Base-by-base conservation (phyloP, 768 basidiomycete species). In the Tylopilus sp. region DNA sequence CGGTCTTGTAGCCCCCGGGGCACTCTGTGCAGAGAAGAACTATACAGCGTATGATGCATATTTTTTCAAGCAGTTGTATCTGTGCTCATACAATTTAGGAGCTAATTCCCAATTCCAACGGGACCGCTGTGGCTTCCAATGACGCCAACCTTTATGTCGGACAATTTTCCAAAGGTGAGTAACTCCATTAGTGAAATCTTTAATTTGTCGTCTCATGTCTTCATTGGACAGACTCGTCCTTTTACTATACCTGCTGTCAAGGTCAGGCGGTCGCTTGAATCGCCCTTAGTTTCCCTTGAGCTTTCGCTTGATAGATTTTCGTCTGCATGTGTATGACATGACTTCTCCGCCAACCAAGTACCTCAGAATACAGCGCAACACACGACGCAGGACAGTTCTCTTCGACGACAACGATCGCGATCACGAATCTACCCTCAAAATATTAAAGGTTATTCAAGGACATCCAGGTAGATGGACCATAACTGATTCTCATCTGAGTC, bases 191-290 rank as follows among this genome's bases (percentile, higher is more conserved):
- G 20, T 48, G 31, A 3, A 15, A 53, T 45, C 28, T n/a, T 9
- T 10, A 36, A 44, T 22, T 26, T 12, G 28, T 33, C 31, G 15
- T 9, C 40, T 62, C 46, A 53, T 40, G 44, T 30, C 36, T 22
- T 47, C 6, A n/a, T 17, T 47, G 26, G 38, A 44, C 42, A 89
- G 91, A 93, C 63, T 88, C 91, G 0, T 84, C 87, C 0, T 95
- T 97, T 67, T 98, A 90, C 66, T 98, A 97, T 67, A 93, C 94
- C 4, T 95, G 94, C 59, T 83, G 81, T 40, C 86, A 89, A 79
- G 88, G 88, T 87, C 51, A 47, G 64, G 51, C 11, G 6, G 39
- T n/a, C 18, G 44, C 40, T 26, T 15, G n/a, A 11, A 22, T 35
- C 30, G 7, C n/a, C 50, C 36, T 36, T 20, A 15, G 31, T n/a